A percentile compares a stretch with the other conserved stretches of the same genome.
These are phyloP conservation scores for Colletotrichum sp. DNA, from an alignment of 2,329 filamentous ascomycete species.

Conservation along the genomic window DNA sequence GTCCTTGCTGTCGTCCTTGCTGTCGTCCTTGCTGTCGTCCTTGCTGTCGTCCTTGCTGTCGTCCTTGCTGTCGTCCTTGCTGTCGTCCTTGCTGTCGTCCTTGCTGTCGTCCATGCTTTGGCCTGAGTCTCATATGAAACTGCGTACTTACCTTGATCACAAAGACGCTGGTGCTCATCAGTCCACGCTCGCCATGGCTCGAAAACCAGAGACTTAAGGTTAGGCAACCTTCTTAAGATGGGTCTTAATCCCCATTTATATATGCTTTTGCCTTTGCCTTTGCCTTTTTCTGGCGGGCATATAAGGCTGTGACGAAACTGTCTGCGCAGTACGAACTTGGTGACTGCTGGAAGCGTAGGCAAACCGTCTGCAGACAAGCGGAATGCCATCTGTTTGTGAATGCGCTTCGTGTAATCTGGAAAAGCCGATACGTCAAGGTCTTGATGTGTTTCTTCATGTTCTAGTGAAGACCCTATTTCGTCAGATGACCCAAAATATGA, in stretches of 20 bases:
- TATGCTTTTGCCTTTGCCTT: too few relatives aligned
- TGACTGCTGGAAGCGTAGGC: not conserved
- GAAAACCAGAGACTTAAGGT: not conserved
- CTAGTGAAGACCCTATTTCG: not conserved
- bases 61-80: too few relatives aligned
- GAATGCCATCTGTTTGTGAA: not conserved
- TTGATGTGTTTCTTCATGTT: not conserved
- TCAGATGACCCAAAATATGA: not conserved
- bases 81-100: too few relatives aligned
- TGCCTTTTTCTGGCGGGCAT: not conserved
- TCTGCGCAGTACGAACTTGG: not conserved
- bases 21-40: not conserved
- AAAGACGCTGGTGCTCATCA: not conserved
- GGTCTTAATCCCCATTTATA: not conserved
- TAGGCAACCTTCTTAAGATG: not conserved
- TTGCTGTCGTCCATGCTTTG: not conserved
- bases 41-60: not conserved
- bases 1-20: not conserved
- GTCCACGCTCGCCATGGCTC: not conserved
- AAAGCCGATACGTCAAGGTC: not conserved
- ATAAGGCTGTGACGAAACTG: not conserved
- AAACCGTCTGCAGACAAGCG: not conserved
- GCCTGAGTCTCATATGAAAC: not conserved
- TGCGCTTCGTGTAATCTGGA: not conserved
- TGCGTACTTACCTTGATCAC: not conserved